Percentiles rank a stretch among this genome's conserved stretches.
These are phyloP conservation scores for Trichoderma brevicompactum DNA, from an alignment of 2,329 filamentous ascomycete species.

Conservation along the genomic window DNA sequence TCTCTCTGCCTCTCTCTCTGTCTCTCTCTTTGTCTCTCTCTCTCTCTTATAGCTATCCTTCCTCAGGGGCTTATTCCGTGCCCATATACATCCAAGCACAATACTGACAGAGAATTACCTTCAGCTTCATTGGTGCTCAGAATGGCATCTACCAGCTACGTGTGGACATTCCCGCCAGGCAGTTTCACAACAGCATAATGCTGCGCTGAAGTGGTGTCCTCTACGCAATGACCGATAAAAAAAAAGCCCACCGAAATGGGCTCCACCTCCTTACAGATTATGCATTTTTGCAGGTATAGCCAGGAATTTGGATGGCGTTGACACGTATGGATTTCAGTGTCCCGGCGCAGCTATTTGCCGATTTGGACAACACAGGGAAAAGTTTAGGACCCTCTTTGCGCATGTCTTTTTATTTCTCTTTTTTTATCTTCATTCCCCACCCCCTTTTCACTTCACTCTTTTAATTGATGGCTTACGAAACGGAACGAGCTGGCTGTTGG, in stretches of 20 bases:
- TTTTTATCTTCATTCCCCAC: not conserved
- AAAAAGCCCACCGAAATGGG: not conserved
- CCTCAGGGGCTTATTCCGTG: not conserved
- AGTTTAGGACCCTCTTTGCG: slow-evolving; percentile 13
- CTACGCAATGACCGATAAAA: not conserved
- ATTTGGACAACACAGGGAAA: slow-evolving; percentile 19
- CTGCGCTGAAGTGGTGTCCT: slow-evolving; percentile 47
- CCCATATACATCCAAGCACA: not conserved
- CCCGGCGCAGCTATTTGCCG: slow-evolving; percentile 3
- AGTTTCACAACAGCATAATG: slow-evolving; percentile 59
- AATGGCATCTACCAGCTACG: slow-evolving; percentile 77
- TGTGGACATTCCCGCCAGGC: slow-evolving; percentile 66
- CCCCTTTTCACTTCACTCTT: slow-evolving; percentile 6
- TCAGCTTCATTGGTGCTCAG: slow-evolving; percentile 66
- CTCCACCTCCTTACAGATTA: not conserved
- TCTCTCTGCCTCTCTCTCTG: no score
- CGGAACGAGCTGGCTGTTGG: slow-evolving; percentile 3
- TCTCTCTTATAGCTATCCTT: not conserved
- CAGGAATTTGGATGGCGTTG: slow-evolving; percentile 23
- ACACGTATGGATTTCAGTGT: not conserved
- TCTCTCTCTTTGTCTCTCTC: no score
- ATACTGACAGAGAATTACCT: slow-evolving; percentile 32
- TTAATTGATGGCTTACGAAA: slow-evolving; percentile 11
- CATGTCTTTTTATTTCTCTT: not conserved
- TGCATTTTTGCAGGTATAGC: slow-evolving; percentile 7